phyloP scores from a whole-genome alignment of 2,329 filamentous ascomycete genomes.

The Monosporascus sp. region DNA sequence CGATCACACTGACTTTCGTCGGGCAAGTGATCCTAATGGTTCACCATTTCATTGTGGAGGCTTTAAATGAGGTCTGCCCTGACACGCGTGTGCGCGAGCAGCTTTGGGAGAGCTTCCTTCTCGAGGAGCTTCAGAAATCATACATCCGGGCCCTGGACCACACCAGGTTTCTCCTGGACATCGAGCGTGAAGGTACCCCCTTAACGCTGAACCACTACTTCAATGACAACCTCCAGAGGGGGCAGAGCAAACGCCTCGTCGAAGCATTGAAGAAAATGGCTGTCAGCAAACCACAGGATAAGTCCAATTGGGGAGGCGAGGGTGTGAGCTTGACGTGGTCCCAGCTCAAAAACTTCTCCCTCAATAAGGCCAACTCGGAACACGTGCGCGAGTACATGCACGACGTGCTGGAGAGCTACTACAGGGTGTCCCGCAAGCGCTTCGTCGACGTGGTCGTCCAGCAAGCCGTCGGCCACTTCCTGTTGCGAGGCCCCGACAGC shows the following conservation, averaged over 20 bases:
- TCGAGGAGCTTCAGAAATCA: constrained; percentile 34
- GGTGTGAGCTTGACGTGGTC: constrained; percentile 17
- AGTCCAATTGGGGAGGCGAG: constrained; percentile 6
- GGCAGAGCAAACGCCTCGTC: constrained; percentile 17
- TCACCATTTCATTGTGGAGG: constrained; percentile 38
- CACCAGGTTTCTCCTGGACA: constrained; percentile 39
- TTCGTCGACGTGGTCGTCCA: constrained; percentile 60
- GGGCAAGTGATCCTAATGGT: constrained; percentile 36
- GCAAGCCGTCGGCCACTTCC: constrained; percentile 50
- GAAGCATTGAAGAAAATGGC: constrained; percentile 7
- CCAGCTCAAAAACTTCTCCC: constrained; percentile 14
- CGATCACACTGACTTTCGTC: constrained; percentile 39
- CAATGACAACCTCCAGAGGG: constrained; percentile 27
- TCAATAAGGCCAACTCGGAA: constrained; percentile 25
- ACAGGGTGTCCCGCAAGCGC: constrained; percentile 53
- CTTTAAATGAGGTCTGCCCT: constrained; percentile 34
- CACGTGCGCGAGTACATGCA: constrained; percentile 48
- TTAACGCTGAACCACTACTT: constrained; percentile 49
- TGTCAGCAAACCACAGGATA: constrained; percentile 12
- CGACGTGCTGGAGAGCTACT: constrained; percentile 56
- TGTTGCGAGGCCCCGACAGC: constrained; percentile 43
- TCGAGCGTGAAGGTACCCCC: constrained; percentile 40
- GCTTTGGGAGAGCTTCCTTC: constrained; percentile 32
- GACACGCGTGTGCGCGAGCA: constrained; percentile 34
- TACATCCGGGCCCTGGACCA: constrained; percentile 41